Percentiles rank a stretch among this genome's conserved stretches.
These are phyloP conservation scores for Teunomyces funiuensis DNA, from an alignment of 805 yeast genomes.

Conservation along the genomic window DNA sequence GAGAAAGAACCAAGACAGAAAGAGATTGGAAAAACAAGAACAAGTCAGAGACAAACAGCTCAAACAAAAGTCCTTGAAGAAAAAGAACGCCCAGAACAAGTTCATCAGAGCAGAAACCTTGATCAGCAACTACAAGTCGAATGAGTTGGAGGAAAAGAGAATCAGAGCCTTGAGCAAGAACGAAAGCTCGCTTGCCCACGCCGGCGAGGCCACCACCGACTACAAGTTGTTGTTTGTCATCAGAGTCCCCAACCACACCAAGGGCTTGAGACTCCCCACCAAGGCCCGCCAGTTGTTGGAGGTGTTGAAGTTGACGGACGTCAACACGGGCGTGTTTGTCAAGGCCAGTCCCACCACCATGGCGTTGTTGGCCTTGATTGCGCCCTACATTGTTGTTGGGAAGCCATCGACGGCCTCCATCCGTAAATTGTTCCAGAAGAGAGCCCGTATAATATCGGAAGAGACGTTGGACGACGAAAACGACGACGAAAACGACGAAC, in stretches of 20 bases:
- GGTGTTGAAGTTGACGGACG: slow-evolving; percentile 58
- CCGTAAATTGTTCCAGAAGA: slow-evolving; percentile 72
- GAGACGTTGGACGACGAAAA: slow-evolving; percentile 17
- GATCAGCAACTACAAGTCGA: slow-evolving; percentile 63
- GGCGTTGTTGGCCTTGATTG: slow-evolving; percentile 63
- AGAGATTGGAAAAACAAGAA: slow-evolving; percentile 72
- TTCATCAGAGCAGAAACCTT: slow-evolving; percentile 75
- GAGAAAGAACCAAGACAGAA: slow-evolving; percentile 75
- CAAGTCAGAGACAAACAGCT: slow-evolving; percentile 52
- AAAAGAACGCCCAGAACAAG: slow-evolving; percentile 43
- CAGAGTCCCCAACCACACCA: slow-evolving; percentile 60
- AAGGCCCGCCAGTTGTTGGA: slow-evolving; percentile 60
- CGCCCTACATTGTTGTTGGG: slow-evolving; percentile 75
- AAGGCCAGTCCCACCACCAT: slow-evolving; percentile 58
- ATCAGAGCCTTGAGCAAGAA: slow-evolving; percentile 56
- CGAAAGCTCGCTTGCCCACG: slow-evolving; percentile 38
- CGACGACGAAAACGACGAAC: slow-evolving; percentile 15
- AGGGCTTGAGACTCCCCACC: slow-evolving; percentile 62
- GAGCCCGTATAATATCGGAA: slow-evolving; percentile 53
- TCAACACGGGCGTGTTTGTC: slow-evolving; percentile 71
- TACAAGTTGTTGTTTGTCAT: slow-evolving; percentile 56
- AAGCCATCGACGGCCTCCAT: slow-evolving; percentile 71
- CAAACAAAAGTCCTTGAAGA: slow-evolving; percentile 41
- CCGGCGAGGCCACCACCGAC: slow-evolving; percentile 24
- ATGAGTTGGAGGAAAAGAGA: slow-evolving; percentile 67